Conservation (phyloP, 2,329 filamentous ascomycete genomes). For the Aurifilum marmelostoma region DNA sequence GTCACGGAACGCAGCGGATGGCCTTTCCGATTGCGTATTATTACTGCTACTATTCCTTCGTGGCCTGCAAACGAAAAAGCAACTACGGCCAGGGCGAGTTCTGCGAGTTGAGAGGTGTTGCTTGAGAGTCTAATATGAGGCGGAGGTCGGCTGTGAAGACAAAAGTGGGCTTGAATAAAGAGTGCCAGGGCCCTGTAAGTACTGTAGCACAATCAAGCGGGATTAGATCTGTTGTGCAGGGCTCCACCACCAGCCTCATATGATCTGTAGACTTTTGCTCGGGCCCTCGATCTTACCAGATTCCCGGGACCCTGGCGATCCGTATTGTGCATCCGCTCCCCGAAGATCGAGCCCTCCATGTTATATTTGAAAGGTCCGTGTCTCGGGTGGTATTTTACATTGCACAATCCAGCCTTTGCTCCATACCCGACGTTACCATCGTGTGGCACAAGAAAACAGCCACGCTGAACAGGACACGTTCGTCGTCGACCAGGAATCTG, state of each 20-base stretch:
- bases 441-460: background rate
- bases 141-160: background rate
- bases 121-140: background rate
- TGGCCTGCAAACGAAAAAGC: background rate
- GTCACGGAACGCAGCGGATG: background rate
- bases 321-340: background rate
- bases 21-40: background rate
- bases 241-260: background rate
- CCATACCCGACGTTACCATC: background rate
- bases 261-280: background rate
- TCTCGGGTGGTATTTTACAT: background rate
- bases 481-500: no score
- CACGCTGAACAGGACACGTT: no score
- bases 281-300: background rate
- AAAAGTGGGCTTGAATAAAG: background rate
- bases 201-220: background rate
- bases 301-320: conserved; percentile 7
- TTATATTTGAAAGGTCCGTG: background rate
- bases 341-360: background rate
- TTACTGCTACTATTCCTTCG: background rate
- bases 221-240: background rate
- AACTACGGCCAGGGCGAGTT: background rate
- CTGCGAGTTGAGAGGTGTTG: background rate
- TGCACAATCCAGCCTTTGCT: background rate
- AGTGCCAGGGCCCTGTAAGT: background rate